Evolutionary conservation across 768 basidiomycete genomes (phyloP).

Genomic region (Sutorius australiensis): DNA sequence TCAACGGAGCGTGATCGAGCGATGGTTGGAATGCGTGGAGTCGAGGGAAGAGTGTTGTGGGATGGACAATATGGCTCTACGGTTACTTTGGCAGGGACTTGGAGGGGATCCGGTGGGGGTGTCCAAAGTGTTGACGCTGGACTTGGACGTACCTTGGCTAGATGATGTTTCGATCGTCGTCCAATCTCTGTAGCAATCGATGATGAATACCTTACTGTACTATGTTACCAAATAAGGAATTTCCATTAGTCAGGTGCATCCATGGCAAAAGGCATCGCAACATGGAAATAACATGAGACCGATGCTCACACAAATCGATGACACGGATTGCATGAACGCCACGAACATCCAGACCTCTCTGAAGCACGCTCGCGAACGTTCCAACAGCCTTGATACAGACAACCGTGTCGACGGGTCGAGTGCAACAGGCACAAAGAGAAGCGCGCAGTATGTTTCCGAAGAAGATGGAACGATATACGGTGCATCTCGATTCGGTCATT

Average conservation of each 20-base stretch:
- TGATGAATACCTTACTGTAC: neutral
- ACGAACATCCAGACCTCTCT: conserved; percentile 31
- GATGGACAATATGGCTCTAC: conserved; percentile 49
- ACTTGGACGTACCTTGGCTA: conserved; percentile 63
- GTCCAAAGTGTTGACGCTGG: conserved; percentile 57
- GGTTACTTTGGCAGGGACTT: conserved; percentile 52
- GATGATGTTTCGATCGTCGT: conserved; percentile 68
- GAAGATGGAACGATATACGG: conserved; percentile 60
- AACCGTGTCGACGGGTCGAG: neutral
- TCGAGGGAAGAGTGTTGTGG: conserved; percentile 18
- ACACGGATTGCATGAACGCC: conserved; percentile 14
- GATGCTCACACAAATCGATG: conserved; percentile 9
- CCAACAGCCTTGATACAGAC: conserved; percentile 10
- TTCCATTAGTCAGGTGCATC: conserved; percentile 6
- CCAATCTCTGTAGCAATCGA: conserved; percentile 42
- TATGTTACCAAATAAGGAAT: conserved; percentile 3
- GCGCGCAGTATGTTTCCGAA: conserved; percentile 14
- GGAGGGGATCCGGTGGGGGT: conserved; percentile 54
- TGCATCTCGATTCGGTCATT: conserved; percentile 74
- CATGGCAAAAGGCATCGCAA: neutral
- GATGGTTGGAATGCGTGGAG: conserved; percentile 51
- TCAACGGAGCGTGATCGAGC: conserved; percentile 44
- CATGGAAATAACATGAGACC: conserved; percentile 23
- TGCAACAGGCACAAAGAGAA: conserved; percentile 16
- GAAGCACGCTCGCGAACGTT: conserved; percentile 35